Percentiles rank a stretch among this genome's conserved stretches.
phyloP scores from a whole-genome alignment of 306 rosid species.

The Cicer judaicum region DNA sequence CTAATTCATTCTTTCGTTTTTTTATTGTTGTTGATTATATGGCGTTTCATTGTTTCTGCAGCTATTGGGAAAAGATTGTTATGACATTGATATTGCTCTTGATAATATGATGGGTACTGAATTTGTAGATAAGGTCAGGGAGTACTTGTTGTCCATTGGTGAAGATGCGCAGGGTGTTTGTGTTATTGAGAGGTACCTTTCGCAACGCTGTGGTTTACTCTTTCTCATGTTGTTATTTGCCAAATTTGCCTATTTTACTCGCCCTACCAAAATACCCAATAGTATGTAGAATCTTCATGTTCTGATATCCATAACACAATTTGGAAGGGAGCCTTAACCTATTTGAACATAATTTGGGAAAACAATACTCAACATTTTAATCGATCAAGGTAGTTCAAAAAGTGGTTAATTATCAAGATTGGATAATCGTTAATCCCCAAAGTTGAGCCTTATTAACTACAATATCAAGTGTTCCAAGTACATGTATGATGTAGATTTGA shows the following conservation, averaged over 20 bases:
- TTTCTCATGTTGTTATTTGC: not conserved
- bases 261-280: not conserved
- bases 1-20: not conserved
- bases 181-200: constrained; percentile 72
- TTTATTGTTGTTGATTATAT: not conserved
- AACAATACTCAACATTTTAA: no score
- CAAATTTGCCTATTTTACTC: not conserved
- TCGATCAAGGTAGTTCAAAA: no score
- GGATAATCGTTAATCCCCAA: no score
- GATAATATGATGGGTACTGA: constrained; percentile 90
- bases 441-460: no score
- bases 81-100: constrained; percentile 90
- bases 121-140: constrained; percentile 79
- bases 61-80: constrained; percentile 91
- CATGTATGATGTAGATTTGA: no score
- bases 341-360: no score
- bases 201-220: not conserved
- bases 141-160: constrained; percentile 69
- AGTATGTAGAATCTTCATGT: not conserved
- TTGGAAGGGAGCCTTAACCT: not conserved
- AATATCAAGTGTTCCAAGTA: no score
- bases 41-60: constrained; percentile 45
- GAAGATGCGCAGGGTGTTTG: constrained; percentile 89
- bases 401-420: no score
- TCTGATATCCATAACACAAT: not conserved